A percentile compares a stretch with the other conserved stretches of the same genome.
Evolutionary conservation across 306 rosid species (phyloP).

Genomic region (Benincasa hispida): DNA sequence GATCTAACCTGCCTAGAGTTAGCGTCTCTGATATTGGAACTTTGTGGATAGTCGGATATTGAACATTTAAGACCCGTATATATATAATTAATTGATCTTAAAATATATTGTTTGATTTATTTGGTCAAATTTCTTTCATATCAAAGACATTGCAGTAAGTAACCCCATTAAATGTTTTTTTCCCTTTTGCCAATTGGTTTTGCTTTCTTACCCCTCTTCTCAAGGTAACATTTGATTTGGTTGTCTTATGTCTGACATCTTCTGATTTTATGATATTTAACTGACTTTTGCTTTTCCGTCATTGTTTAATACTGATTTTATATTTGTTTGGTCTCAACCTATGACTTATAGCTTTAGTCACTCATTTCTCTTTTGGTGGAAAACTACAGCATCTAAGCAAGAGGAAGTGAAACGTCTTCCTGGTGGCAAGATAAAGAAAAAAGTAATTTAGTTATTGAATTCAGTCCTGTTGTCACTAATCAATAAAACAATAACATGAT

Average conservation of each 20-base stretch:
- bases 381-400: constrained; percentile 48
- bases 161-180: background rate
- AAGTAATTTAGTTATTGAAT: constrained; percentile 21
- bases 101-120: background rate
- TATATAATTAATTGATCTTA: background rate
- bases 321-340: background rate
- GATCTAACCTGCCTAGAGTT: background rate
- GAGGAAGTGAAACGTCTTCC: constrained; percentile 96
- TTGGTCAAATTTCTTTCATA: background rate
- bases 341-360: background rate
- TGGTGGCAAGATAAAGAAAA: constrained; percentile 98
- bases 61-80: background rate
- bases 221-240: background rate
- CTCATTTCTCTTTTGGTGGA: background rate
- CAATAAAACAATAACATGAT: background rate
- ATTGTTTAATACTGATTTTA: background rate
- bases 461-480: background rate
- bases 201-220: background rate
- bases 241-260: background rate
- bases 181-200: background rate
- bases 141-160: background rate
- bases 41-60: background rate
- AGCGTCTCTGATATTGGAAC: background rate
- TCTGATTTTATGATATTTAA: background rate
- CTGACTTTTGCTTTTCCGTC: background rate